phyloP scores from a whole-genome alignment of 1,284 basidiomycete species.

The Caloboletus firmus region DNA sequence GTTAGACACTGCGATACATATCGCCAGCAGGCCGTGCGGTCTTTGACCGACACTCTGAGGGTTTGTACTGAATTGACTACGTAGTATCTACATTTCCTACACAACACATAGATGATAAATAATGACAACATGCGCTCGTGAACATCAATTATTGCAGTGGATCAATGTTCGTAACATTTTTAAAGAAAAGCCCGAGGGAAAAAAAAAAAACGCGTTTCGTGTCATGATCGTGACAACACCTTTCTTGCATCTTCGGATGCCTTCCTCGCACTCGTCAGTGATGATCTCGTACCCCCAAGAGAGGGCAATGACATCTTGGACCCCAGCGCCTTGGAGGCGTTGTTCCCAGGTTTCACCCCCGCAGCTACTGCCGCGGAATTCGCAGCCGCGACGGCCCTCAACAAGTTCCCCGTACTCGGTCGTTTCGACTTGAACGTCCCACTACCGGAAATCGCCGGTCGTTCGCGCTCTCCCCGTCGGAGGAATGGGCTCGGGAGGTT shows the following conservation, averaged over 20 bases:
- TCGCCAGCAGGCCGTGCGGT: too few relatives aligned
- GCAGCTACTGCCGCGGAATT: conserved; percentile 46
- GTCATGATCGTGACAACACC: conserved; percentile 44
- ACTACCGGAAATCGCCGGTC: conserved; percentile 11
- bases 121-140: conserved; percentile 2
- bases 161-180: conserved; percentile 10
- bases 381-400: conserved; percentile 63
- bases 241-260: conserved; percentile 55
- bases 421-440: conserved; percentile 38
- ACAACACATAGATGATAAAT: conserved; percentile 2
- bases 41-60: too few relatives aligned
- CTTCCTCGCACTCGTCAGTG: conserved; percentile 45
- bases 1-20: too few relatives aligned
- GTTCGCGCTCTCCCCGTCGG: conserved; percentile 52
- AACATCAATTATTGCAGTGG: conserved; percentile 14
- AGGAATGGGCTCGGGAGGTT: conserved; percentile 84
- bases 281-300: conserved; percentile 15
- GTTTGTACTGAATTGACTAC: background rate
- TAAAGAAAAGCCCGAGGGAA: background rate
- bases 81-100: background rate
- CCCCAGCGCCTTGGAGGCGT: conserved; percentile 6
- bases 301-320: conserved; percentile 17
- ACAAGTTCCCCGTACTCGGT: conserved; percentile 50
- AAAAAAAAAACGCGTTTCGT: background rate
- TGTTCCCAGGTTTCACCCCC: conserved; percentile 22